Evolutionary conservation across 192 early-diverging fungal species (phyloP), one percentile per base, ranked within the genome.

Genomic region (Coemansia sp.): DNA sequence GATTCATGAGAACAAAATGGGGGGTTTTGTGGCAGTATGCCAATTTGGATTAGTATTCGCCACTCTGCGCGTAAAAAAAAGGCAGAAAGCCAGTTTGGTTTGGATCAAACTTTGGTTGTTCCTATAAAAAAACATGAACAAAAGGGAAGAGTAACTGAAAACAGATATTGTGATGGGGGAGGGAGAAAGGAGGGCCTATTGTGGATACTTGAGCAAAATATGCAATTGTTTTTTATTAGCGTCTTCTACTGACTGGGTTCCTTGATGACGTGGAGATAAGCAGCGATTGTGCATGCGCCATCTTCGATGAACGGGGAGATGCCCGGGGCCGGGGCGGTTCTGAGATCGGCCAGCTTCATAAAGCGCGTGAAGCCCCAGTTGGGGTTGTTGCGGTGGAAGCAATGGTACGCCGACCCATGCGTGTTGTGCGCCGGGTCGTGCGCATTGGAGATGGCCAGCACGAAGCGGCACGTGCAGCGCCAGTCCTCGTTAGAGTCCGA

Each of bases 331-430:
- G 61, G 72, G 1, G 77, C 63, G 0, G 65, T 70, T 2, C 74
- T 69, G 35, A 96, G 61, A 48, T 83, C 74, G 25, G 84, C 79
- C 21, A 90, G 68, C 45, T 89, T 85, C 64, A 88, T 74, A 68
- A 96, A 90, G 33, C 86, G 85, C 39, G 91, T 95, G 70, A 99
- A 99, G 7, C 97, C 97, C 97, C 97, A 99, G 77, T 99, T 95
- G 8, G 87, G 82, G 64, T 95, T 93, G 15, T 87, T 85, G 33
- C 87, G 82, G 58, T 82, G 89, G 79, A 93, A 99, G 66, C 97
- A 86, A 75, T 99, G 97, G 56, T 91, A 85, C 2, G 95, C 92
- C 65, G 71, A 82, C 71, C 72, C 85, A 70, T 85, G 66, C 64
- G 88, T 86, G 68, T 87, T 87, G 35, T 85, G 65, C 34, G 84